Base-by-base conservation (phyloP, 768 basidiomycete species). In the Guyanaporus albipodus region DNA sequence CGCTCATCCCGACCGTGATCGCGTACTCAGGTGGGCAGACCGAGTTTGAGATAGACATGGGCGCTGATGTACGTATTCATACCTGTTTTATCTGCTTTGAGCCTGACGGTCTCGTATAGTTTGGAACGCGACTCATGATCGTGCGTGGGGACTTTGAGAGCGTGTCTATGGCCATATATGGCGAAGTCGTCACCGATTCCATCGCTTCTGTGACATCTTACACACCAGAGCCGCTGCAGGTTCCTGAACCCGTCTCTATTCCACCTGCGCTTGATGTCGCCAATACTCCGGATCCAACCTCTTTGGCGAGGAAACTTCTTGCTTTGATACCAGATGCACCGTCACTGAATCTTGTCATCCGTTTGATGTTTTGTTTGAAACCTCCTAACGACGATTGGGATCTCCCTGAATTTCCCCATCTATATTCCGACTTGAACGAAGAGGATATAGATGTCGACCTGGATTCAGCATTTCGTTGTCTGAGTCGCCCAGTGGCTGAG, bases 381-480 rank as follows among this genome's bases (percentile, higher is more conserved):
- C 85, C 85, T 0, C 70, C 78, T 10, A 77, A 80, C 50, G 83
- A 88, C n/a, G 87, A 90, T 46, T 90, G 86, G 86, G 85, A 87
- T 48, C 67, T 78, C 22, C 79, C 79, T 2, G 79, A 80, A 10
- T 90, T 89, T 55, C 87, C 88, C 0, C 77, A 83, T 59, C 59
- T 88, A 19, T 79, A 82, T 53, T 74, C 84, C 2, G 78, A 87
- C 58, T 60, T 89, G 26, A 73, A 73, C 21, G 70, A 68, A n/a
- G 68, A 70, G 14, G 58, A 71, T n/a, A 67, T 72, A 4, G 75
- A 78, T 27, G 73, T 80, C 43, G 78, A 83, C 57, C 61, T 90
- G 4, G 79, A 83, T 50, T 70, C 68, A 22, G 77, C 83, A 3
- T 74, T 78, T 41, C 69, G 75, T 33, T 66, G 74, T 26, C 70